Base-by-base conservation (phyloP, 768 basidiomycete genomes). In the Lactarius tabidus region DNA sequence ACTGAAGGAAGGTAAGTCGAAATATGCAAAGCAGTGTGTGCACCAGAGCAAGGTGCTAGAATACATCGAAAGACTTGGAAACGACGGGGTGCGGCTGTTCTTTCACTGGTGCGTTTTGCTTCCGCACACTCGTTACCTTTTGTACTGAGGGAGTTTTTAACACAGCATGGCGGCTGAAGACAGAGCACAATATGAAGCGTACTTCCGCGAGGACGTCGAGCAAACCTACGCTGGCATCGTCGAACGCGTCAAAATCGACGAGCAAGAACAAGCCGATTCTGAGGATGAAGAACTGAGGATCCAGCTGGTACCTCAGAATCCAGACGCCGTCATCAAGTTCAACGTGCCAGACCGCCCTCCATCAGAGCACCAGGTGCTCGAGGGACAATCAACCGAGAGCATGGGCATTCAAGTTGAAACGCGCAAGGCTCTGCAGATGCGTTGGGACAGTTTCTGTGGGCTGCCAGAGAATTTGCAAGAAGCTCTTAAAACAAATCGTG, bases 41-140 rank as follows among this genome's bases (percentile, higher is more conserved):
- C 92, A 98, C 77, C 95, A 97, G 75, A 93, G 92, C 72, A 76
- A 98, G 35, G 80, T 98, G 48, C 77, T 98, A 43, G 94, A 97
- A 74, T 99, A 98, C 73, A 91, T 95, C 72, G 86, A 96, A 68
- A 95, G 96, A 72, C 79, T 99, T 23, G 97, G 97, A 14, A 81
- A 80, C 57, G 95, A 99, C 72, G 97, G 97, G 41, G 88, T 96
- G 9, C 79, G 87, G 17, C 76, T 98, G 51, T 98, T 98, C 81
- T 99, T 99, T 84, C 86, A 87, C 72, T 89, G 92, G 96, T 95
- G 60, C 61, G 82, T 74, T 14, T 18, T 52, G 28, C 17, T 28
- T 51, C 33, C 33, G 26, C 45, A 6, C 17, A 1, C 26, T 36
- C 60, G 8, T 57, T 31, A 4, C 26, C 26, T 68, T 59, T 14